phyloP scores from a whole-genome alignment of 192 early-diverging fungal genomes.

The Kickxella alabastrina region DNA sequence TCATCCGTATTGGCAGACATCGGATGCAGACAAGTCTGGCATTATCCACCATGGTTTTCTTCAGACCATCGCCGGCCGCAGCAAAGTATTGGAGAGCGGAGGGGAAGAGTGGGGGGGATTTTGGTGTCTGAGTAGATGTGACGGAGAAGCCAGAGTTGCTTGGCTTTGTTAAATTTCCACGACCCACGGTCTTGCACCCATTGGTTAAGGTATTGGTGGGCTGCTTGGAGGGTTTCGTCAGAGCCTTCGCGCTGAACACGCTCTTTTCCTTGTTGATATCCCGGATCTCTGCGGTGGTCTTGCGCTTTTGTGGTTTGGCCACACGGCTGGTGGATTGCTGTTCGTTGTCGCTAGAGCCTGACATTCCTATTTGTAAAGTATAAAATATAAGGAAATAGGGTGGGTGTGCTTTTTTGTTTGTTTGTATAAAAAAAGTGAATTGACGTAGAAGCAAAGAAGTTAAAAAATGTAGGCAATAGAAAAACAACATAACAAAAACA shows the following conservation, averaged over 20 bases:
- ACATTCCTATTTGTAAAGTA: background rate
- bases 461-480: no score
- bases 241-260: constrained; percentile 21
- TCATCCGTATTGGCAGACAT: constrained; percentile 1
- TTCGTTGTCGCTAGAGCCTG: background rate
- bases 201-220: constrained; percentile 24
- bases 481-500: no score
- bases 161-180: constrained; percentile 51
- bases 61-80: constrained; percentile 2
- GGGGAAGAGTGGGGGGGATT: constrained; percentile 24
- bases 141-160: constrained; percentile 38
- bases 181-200: constrained; percentile 8
- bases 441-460: no score
- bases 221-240: constrained; percentile 21
- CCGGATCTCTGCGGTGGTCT: constrained; percentile 35
- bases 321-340: background rate
- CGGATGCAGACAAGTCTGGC: constrained; percentile 10
- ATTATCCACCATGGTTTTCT: constrained; percentile 18
- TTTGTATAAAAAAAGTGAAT: no score
- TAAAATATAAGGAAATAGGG: background rate
- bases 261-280: constrained; percentile 20
- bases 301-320: constrained; percentile 28
- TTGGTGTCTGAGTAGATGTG: constrained; percentile 33
- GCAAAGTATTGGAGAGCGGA: constrained; percentile 27
- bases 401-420: no score